Evolutionary conservation across 225 moss, liverwort and hornwort genomes (phyloP).

Genomic region (Marchantia paleacea): DNA sequence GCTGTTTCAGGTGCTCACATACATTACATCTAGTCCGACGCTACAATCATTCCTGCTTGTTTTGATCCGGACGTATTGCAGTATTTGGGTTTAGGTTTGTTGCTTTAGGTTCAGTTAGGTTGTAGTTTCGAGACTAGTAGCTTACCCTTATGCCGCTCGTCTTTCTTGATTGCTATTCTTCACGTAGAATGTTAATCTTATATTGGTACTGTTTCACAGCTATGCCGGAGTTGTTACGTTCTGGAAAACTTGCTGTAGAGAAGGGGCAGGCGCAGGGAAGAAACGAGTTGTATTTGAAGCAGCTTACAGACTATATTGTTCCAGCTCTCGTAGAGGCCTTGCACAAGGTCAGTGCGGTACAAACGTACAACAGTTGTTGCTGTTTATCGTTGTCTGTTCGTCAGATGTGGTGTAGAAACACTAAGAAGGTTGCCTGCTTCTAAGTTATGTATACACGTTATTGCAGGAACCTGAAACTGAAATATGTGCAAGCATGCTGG

Average conservation of each 20-base stretch:
- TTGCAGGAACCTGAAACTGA: constrained; percentile 96
- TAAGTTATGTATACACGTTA: background rate
- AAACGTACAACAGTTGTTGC: background rate
- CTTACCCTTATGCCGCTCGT: background rate
- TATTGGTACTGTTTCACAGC: constrained; percentile 42
- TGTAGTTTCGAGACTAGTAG: background rate
- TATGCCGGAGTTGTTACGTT: constrained; percentile 91
- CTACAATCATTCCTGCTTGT: background rate
- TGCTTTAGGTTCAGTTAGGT: background rate
- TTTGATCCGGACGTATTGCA: too few species aligned
- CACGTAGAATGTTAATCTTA: too few species aligned
- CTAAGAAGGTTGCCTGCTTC: background rate
- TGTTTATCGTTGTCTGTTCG: background rate
- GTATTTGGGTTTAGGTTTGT: too few species aligned
- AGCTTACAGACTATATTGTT: constrained; percentile 88
- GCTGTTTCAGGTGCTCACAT: constrained; percentile 76
- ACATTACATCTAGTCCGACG: background rate
- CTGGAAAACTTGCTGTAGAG: constrained; percentile 97
- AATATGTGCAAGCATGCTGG: constrained; percentile 94
- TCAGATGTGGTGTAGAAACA: background rate
- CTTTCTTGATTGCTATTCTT: too few species aligned
- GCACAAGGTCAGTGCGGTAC: constrained; percentile 61
- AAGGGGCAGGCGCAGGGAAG: constrained; percentile 90
- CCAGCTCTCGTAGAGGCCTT: constrained; percentile 90
- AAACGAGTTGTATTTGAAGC: constrained; percentile 86